Percentiles rank a stretch among this genome's conserved stretches.
Conservation (phyloP, 164 flowering plant species). For the Taxillus chinensis region DNA sequence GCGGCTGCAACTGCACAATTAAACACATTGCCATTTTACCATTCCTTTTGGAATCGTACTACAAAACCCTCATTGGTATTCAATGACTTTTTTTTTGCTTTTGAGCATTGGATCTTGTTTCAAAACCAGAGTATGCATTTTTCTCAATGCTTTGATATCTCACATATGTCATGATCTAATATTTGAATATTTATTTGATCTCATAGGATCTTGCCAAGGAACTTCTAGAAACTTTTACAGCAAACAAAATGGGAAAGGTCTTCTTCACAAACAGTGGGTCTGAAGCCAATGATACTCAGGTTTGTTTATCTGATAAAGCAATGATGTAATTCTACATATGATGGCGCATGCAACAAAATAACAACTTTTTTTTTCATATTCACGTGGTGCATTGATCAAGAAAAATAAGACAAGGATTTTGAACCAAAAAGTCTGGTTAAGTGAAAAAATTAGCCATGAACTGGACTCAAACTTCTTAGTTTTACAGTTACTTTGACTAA, state of each 20-base stretch:
- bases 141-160: background rate
- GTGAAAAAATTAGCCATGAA: too few relatives aligned
- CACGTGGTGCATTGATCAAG: too few relatives aligned
- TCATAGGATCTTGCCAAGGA: constrained; percentile 86
- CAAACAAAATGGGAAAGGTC: constrained; percentile 75
- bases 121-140: background rate
- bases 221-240: constrained; percentile 65
- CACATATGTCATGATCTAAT: background rate
- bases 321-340: too few relatives aligned
- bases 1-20: constrained; percentile 79
- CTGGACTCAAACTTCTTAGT: too few relatives aligned
- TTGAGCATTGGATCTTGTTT: background rate
- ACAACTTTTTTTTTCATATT: too few relatives aligned
- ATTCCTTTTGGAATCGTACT: constrained; percentile 97
- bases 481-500: too few relatives aligned
- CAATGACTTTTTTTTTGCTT: background rate
- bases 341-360: too few relatives aligned
- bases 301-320: constrained; percentile 6
- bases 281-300: constrained; percentile 97
- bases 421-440: too few relatives aligned
- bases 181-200: background rate
- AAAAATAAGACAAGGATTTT: too few relatives aligned
- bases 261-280: constrained; percentile 97
- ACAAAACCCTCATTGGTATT: constrained; percentile 92
- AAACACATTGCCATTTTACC: constrained; percentile 83